Evolutionary conservation across 805 yeast genomes (phyloP).

Genomic region (Candida morakotiae): DNA sequence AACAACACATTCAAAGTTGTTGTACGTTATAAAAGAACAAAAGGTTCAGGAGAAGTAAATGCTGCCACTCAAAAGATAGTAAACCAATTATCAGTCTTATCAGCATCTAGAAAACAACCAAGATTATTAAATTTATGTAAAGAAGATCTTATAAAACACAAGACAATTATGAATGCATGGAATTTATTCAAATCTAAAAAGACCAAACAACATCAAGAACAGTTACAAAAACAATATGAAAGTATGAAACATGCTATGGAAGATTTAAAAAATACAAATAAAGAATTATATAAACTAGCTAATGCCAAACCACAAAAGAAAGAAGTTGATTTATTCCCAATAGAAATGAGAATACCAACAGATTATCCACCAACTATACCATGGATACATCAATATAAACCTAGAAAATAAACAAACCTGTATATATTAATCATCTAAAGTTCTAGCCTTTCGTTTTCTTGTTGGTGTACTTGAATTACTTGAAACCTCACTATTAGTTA

Average conservation of each 20-base stretch:
- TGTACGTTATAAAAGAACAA: constrained; percentile 12
- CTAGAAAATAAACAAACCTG: constrained; percentile 1
- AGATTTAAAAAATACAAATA: constrained; percentile 50
- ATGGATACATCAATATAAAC: constrained; percentile 60
- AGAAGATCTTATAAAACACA: constrained; percentile 85
- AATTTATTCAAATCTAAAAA: constrained; percentile 51
- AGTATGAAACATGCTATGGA: constrained; percentile 70
- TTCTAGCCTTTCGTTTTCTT: constrained; percentile 19
- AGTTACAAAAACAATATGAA: constrained; percentile 56
- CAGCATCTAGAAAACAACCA: constrained; percentile 88
- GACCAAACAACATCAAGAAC: constrained; percentile 35
- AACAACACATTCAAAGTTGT: constrained; percentile 3
- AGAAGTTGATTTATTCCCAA: constrained; percentile 51
- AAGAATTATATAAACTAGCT: constrained; percentile 60
- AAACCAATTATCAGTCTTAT: constrained; percentile 70
- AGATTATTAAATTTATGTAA: constrained; percentile 65
- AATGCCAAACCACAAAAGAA: constrained; percentile 46
- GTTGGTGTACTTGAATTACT: constrained; percentile 9
- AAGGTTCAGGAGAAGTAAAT: constrained; percentile 24
- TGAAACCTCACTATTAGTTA: neutral
- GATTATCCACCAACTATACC: constrained; percentile 79
- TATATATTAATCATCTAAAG: constrained; percentile 20
- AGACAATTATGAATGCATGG: constrained; percentile 84
- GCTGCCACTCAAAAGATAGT: constrained; percentile 41
- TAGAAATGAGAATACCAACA: constrained; percentile 84